Evolutionary conservation across 495 filamentous ascomycete species (phyloP), one percentile per base, ranked within the genome.

Genomic region (Talaromyces thailandensis): DNA sequence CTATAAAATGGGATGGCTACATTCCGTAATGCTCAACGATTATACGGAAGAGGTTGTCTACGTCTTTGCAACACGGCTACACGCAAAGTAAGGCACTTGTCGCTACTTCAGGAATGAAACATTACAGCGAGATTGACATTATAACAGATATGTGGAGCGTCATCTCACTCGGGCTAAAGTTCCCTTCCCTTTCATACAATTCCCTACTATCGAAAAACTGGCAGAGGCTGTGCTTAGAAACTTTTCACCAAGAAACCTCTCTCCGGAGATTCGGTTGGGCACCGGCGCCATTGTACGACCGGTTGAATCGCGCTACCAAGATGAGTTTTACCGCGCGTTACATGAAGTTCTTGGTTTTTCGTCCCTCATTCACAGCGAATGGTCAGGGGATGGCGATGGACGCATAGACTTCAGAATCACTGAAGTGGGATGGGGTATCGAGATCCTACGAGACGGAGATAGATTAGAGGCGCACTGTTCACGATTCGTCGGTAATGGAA

Each of bases 391-490:
- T n/a, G 60, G 21, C 40, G 37, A 62, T 48, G 63, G 56, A 29
- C 45, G 62, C 3, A 60, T 66, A 14, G 64, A 66, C 25, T 64
- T 67, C 58, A 29, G 59, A 37, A 62, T 67, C 28, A 18, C 60
- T 8, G 63, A 58, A 0, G 28, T 31, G 23, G 58, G 31, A 21
- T 67, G 65, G 65, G 65, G 60, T 1, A 53, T 67, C 24, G 63
- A 67, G 43, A 16, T 67, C 9, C 29, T 67, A 9, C 61, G 63
- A 31, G 65, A 67, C 11, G 63, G 63, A 3, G 58, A 64, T 55
- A 55, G 51, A 43, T 45, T 64, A 14, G 48, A 21, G 14, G 59
- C 16, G 24, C 58, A 62, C 50, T 64, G 63, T 31, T 11, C 9
- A n/a, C n/a, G 63, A 23, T 64, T 64, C 40, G 23, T 62, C 26